A percentile compares a stretch with the other conserved stretches of the same genome.
Conservation (phyloP, 139 green algal genomes). For the Astrephomene gubernaculifera region DNA sequence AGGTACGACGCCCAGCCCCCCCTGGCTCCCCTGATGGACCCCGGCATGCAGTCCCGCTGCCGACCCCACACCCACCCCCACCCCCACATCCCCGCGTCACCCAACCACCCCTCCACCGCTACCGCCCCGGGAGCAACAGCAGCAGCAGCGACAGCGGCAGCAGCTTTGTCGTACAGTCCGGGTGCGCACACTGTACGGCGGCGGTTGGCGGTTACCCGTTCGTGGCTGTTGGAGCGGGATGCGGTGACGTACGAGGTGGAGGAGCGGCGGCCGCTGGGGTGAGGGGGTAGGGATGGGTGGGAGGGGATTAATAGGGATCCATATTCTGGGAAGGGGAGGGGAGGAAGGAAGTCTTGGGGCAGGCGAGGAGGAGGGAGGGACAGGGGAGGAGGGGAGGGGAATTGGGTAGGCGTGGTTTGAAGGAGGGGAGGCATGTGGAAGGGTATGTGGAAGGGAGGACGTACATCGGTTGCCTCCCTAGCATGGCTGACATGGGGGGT, state of each 20-base stretch:
- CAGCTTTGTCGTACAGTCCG: conserved; percentile 21
- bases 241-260: conserved; percentile 70
- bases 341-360: too few relatives aligned
- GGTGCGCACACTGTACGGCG: conserved; percentile 58
- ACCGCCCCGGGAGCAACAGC: background rate
- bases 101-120: too few relatives aligned
- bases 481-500: too few relatives aligned
- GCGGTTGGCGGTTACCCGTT: conserved; percentile 74
- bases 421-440: too few relatives aligned
- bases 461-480: too few relatives aligned
- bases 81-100: too few relatives aligned
- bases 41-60: conserved; percentile 5
- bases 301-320: too few relatives aligned
- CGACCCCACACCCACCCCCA: background rate
- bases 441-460: too few relatives aligned
- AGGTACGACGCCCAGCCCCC: conserved; percentile 36
- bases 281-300: background rate
- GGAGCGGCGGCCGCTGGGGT: conserved; percentile 36
- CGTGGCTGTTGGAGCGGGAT: conserved; percentile 73
- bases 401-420: too few relatives aligned
- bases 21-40: background rate
- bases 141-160: background rate
- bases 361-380: background rate
- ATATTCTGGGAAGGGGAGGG: too few relatives aligned
- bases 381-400: background rate